Percentiles rank a stretch among this genome's conserved stretches.
Conservation (phyloP, 2,329 filamentous ascomycete species). For the Nemania diffusa region DNA sequence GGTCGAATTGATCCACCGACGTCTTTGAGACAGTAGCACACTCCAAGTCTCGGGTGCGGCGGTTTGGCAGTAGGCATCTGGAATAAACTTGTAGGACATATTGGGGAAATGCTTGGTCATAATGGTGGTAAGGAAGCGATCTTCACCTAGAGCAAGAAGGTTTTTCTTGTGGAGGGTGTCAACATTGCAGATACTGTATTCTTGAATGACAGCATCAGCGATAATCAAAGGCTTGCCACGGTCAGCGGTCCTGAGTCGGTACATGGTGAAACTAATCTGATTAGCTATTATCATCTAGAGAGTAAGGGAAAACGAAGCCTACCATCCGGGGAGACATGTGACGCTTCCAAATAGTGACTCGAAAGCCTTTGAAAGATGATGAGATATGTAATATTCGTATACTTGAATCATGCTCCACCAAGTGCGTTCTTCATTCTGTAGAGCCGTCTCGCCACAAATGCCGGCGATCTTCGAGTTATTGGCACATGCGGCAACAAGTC, state of each 20-base stretch:
- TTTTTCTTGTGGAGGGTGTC: conserved; percentile 96
- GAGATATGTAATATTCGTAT: conserved; percentile 99
- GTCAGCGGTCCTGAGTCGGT: conserved; percentile 91
- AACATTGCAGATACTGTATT: conserved; percentile 88
- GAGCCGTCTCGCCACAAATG: conserved; percentile 95
- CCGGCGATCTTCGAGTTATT: conserved; percentile 96
- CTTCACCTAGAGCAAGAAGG: conserved; percentile 80
- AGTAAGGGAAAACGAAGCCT: conserved; percentile 53
- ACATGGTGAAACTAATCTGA: conserved; percentile 90
- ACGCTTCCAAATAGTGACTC: conserved; percentile 98
- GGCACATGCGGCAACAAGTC: conserved; percentile 89
- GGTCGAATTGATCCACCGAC: conserved; percentile 99
- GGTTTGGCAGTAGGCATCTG: conserved; percentile 91
- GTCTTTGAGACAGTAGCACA: conserved; percentile 94
- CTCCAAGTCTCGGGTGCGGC: conserved; percentile 95
- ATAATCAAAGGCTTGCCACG: conserved; percentile 96
- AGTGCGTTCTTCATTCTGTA: conserved; percentile 93
- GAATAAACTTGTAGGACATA: conserved; percentile 96
- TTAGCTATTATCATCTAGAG: conserved; percentile 51
- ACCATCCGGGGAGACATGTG: conserved; percentile 99
- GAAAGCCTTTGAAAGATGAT: conserved; percentile 96
- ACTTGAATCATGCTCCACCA: conserved; percentile 99
- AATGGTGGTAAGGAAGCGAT: conserved; percentile 89
- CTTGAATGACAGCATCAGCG: conserved; percentile 84
- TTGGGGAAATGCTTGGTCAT: conserved; percentile 98